A percentile compares a stretch with the other conserved stretches of the same genome.
phyloP scores from a whole-genome alignment of 441 rosid genomes.

The Kokia cookei region DNA sequence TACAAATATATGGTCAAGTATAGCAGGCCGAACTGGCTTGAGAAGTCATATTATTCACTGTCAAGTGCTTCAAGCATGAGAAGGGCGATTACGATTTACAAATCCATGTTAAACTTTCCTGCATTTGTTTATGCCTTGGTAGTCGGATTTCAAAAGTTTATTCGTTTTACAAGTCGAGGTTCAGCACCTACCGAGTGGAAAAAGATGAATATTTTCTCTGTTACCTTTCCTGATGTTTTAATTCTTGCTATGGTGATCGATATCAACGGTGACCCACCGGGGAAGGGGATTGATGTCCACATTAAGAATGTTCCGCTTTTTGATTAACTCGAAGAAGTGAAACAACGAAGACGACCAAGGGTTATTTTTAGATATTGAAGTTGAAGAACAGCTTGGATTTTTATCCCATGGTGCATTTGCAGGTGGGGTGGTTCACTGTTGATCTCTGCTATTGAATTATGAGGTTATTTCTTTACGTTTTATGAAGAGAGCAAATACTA shows the following conservation, averaged over 20 bases:
- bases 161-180: constrained; percentile 5
- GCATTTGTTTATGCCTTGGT: constrained; percentile 12
- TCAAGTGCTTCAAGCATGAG: constrained; percentile 88
- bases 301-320: neutral
- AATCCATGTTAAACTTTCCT: constrained; percentile 7
- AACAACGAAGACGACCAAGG: neutral
- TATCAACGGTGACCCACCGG: constrained; percentile 8
- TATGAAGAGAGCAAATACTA: constrained; percentile 23
- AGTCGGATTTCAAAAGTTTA: neutral
- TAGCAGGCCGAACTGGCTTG: constrained; percentile 77
- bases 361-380: neutral
- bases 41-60: constrained; percentile 88
- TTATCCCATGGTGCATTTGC: neutral
- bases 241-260: constrained; percentile 20
- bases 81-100: constrained; percentile 2
- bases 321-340: neutral
- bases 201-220: neutral
- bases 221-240: constrained; percentile 1
- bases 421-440: constrained; percentile 11
- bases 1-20: constrained; percentile 74
- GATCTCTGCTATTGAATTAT: constrained; percentile 12
- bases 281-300: neutral
- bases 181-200: constrained; percentile 12
- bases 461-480: constrained; percentile 23
- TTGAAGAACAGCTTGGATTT: neutral